phyloP scores from a whole-genome alignment of 2,329 filamentous ascomycete species.

The Rasamsonia emersonii region DNA sequence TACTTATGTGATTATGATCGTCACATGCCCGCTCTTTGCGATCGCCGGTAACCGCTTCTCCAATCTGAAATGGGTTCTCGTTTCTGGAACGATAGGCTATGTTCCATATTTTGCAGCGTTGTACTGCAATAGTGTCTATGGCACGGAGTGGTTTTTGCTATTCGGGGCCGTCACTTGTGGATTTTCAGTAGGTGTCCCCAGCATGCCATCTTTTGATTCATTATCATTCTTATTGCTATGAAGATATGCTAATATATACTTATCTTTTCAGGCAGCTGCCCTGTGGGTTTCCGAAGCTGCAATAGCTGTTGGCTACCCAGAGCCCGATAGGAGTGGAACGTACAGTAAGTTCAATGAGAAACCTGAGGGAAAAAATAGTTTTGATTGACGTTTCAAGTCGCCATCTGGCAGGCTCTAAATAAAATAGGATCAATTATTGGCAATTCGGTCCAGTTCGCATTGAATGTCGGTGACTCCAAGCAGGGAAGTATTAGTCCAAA shows the following conservation, averaged over 20 bases:
- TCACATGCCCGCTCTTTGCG: constrained; percentile 34
- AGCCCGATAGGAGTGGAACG: constrained; percentile 33
- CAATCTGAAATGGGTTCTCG: constrained; percentile 28
- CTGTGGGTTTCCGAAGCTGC: constrained; percentile 33
- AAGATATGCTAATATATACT: background rate
- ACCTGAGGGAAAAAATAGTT: too few species aligned
- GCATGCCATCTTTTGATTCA: background rate
- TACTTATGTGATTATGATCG: constrained; percentile 42
- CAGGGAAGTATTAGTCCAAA: constrained; percentile 37
- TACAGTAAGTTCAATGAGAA: constrained; percentile 11
- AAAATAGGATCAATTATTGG: constrained; percentile 46
- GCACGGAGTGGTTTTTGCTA: constrained; percentile 37
- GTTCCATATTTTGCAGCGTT: constrained; percentile 37
- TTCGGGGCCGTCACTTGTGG: constrained; percentile 37
- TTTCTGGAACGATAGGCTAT: constrained; percentile 38
- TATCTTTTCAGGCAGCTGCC: constrained; percentile 18
- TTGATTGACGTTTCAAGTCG: constrained; percentile 19
- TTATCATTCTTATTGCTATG: background rate
- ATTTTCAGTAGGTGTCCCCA: constrained; percentile 18
- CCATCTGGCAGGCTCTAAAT: constrained; percentile 45
- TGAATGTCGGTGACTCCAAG: constrained; percentile 36
- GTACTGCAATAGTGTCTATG: constrained; percentile 39
- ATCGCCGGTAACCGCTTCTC: constrained; percentile 31
- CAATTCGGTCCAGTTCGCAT: constrained; percentile 40
- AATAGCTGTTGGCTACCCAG: constrained; percentile 35